Conservation (phyloP, 257 asterid species). For the Ophiorrhiza pumila region DNA sequence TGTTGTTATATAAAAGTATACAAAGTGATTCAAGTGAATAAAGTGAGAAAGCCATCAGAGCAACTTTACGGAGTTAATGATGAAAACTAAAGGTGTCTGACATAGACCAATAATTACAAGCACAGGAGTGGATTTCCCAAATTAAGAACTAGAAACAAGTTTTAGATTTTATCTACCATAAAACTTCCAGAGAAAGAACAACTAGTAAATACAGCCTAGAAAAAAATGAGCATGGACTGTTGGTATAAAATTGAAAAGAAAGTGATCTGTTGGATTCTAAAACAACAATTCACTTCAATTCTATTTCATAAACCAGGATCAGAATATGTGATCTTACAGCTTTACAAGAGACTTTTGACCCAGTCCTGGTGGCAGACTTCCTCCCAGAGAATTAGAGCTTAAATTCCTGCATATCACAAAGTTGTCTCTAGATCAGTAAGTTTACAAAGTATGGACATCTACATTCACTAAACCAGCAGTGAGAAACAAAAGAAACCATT, state of each 20-base stretch:
- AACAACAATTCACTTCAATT: background rate
- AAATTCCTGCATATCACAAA: conserved; percentile 59
- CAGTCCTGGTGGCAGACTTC: conserved; percentile 67
- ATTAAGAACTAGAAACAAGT: background rate
- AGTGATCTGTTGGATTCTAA: background rate
- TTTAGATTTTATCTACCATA: background rate
- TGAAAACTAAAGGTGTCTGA: background rate
- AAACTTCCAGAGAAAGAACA: background rate
- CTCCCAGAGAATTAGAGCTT: conserved; percentile 72
- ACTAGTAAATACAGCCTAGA: too few species aligned
- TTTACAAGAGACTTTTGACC: conserved; percentile 76
- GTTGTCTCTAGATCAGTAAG: conserved; percentile 8
- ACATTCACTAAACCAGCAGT: background rate
- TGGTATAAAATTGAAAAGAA: background rate
- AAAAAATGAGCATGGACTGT: background rate
- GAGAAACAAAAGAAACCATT: background rate
- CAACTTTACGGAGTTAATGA: background rate
- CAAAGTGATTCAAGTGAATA: background rate
- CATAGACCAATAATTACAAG: background rate
- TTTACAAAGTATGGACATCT: background rate
- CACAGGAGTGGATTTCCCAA: background rate
- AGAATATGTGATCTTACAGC: conserved; percentile 52
- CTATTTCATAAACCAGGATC: background rate
- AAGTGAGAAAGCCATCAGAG: background rate
- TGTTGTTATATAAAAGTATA: too few species aligned